phyloP scores from a whole-genome alignment of 164 flowering plant genomes.

The Platanus orientalis region DNA sequence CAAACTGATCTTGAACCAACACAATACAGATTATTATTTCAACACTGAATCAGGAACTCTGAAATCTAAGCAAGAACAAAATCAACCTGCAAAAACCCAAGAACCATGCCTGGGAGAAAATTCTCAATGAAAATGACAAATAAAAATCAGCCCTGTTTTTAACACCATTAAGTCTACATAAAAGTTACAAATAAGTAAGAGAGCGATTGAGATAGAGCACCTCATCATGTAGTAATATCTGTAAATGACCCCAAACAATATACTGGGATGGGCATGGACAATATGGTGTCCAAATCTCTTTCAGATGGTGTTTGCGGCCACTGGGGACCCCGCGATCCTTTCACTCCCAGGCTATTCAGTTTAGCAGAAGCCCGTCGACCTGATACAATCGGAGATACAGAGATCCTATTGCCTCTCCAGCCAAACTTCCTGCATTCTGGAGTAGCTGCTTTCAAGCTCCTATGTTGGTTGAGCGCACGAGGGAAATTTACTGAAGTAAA shows the following conservation, averaged over 20 bases:
- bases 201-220: not conserved
- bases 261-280: conserved; percentile 50
- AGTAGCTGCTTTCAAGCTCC: conserved; percentile 30
- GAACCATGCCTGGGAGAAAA: too few relatives aligned
- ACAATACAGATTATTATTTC: too few relatives aligned
- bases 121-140: too few relatives aligned
- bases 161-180: not conserved
- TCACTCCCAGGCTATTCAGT: conserved; percentile 11
- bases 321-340: not conserved
- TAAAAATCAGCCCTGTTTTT: not conserved
- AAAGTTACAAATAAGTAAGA: not conserved
- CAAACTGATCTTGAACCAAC: too few relatives aligned
- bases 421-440: conserved; percentile 12
- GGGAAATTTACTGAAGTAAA: conserved; percentile 36
- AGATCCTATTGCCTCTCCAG: conserved; percentile 16
- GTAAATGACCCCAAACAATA: conserved; percentile 17
- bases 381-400: conserved; percentile 27
- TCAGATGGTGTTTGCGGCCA: conserved; percentile 24
- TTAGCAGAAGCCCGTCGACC: conserved; percentile 14
- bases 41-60: too few relatives aligned
- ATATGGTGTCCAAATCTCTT: conserved; percentile 23
- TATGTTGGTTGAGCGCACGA: conserved; percentile 2
- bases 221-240: conserved; percentile 2
- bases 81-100: too few relatives aligned
- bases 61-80: too few relatives aligned